phyloP scores from a whole-genome alignment of 2,329 filamentous ascomycete genomes.

The Xylariaceae sp. region DNA sequence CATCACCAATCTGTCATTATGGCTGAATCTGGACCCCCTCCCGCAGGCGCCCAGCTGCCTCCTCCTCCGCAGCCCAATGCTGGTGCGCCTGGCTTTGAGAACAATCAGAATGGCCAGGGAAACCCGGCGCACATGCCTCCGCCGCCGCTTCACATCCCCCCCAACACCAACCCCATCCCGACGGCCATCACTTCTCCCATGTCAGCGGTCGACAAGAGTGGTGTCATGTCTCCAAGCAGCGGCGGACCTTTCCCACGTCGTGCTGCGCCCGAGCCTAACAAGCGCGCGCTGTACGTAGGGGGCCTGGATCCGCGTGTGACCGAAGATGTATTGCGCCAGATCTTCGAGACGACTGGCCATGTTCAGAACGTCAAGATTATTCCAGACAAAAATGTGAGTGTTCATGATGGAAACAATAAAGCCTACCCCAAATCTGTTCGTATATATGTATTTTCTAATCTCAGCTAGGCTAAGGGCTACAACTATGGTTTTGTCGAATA shows the following conservation, averaged over 20 bases:
- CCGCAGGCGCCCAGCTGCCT: slow-evolving; percentile 62
- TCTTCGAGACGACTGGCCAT: slow-evolving; percentile 97
- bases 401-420: background rate
- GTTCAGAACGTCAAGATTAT: slow-evolving; percentile 99
- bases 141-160: slow-evolving; percentile 86
- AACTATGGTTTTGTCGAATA: slow-evolving; percentile 99
- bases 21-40: slow-evolving; percentile 69
- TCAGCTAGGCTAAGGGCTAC: slow-evolving; percentile 79
- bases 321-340: slow-evolving; percentile 93
- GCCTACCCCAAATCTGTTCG: background rate
- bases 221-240: slow-evolving; percentile 80
- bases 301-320: slow-evolving; percentile 93
- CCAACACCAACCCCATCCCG: slow-evolving; percentile 93
- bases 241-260: slow-evolving; percentile 79
- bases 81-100: slow-evolving; percentile 74
- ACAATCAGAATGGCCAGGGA: slow-evolving; percentile 65
- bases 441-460: background rate
- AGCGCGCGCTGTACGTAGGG: slow-evolving; percentile 93
- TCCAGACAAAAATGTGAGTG: slow-evolving; percentile 95
- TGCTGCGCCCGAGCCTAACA: slow-evolving; percentile 95
- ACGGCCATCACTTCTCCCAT: slow-evolving; percentile 87
- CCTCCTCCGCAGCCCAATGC: slow-evolving; percentile 64
- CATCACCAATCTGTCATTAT: slow-evolving; percentile 46
- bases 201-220: slow-evolving; percentile 56
- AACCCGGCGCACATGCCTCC: slow-evolving; percentile 80